Evolutionary conservation across 75 land plant species (phyloP).

Genomic region (Ceratopteris richardii): DNA sequence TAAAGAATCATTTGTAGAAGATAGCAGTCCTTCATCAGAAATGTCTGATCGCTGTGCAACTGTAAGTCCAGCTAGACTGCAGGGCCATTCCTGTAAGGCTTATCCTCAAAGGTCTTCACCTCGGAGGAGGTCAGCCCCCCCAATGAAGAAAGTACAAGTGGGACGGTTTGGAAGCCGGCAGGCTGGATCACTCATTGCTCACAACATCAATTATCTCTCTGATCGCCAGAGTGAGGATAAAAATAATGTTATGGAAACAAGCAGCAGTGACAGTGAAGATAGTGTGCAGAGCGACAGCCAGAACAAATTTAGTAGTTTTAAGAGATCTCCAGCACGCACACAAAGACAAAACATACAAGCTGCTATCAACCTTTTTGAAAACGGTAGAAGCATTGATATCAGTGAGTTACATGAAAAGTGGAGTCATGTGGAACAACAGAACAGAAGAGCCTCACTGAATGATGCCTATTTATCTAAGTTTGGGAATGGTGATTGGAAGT

Average conservation of each 20-base stretch:
- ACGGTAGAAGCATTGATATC: slow-evolving; percentile 54
- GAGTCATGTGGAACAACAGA: slow-evolving; percentile 32
- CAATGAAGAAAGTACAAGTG: not conserved
- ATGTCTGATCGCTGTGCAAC: too few relatives aligned
- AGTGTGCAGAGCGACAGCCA: not conserved
- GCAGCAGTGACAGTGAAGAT: slow-evolving; percentile 5
- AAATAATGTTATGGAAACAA: not conserved
- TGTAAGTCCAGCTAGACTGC: too few relatives aligned
- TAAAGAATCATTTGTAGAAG: too few relatives aligned
- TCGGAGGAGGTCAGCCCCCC: not conserved
- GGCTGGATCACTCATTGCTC: not conserved
- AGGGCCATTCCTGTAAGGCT: too few relatives aligned
- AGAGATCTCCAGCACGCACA: slow-evolving; percentile 18
- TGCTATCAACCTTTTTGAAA: slow-evolving; percentile 76
- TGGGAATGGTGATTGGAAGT: too few relatives aligned
- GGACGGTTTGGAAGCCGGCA: not conserved
- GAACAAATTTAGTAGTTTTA: too few relatives aligned
- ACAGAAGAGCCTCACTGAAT: slow-evolving; percentile 43
- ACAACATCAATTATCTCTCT: not conserved
- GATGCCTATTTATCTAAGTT: slow-evolving; percentile 8
- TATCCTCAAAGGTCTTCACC: not conserved
- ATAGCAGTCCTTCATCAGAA: too few relatives aligned
- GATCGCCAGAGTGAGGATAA: not conserved
- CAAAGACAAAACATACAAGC: slow-evolving; percentile 75
- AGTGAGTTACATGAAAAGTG: slow-evolving; percentile 7